Evolutionary conservation across 2,329 filamentous ascomycete genomes (phyloP), one percentile per base, ranked within the genome.

Genomic region (Pezizomycotina sp.): DNA sequence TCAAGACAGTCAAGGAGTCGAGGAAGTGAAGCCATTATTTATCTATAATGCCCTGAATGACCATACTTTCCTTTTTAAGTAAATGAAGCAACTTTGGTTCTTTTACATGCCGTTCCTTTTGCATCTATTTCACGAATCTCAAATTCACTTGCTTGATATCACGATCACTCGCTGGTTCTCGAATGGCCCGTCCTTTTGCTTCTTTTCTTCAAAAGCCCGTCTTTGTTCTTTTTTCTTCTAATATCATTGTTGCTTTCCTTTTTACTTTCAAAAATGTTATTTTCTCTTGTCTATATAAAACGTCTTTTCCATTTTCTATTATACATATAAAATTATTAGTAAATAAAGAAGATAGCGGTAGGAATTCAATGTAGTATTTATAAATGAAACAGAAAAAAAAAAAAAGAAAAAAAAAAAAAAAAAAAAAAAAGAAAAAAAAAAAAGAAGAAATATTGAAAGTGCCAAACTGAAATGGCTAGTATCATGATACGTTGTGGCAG

Each of bases 1-100:
- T 95, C 56, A 61, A 70, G 46, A 71, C 67, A 29, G 86, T 93
- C 34, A 77, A 86, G 52, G 65, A 69, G 48, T 57, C 62, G 43
- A 38, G n/a, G n/a, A 38, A 24, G 42, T 18, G 25, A 30, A 25
- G n/a, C 9, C 6, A 25, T 25, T 3, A 24, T 13, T 25, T 7
- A 29, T 10, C 7, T 29, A 13, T 29, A 14, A 10, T 7, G 27
- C 15, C 7, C 15, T 29, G 27, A 29, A 25, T 8, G 8, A n/a
- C 8, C 8, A 25, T 18, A 43, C 36, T 28, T 36, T 35, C 14
- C 27, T 24, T 24, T 25, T 16, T 15, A 43, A 25, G n/a, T 25
- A 25, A 40, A 21, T 20, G 5, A 26, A 34, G 9, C 16, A 35
- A 24, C 15, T n/a, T 24, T 24, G 8, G 8, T 8, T n/a, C 22